Evolutionary conservation across 2,329 filamentous ascomycete genomes (phyloP), one percentile per base, ranked within the genome.

Genomic region (Beauveria scarabaeidicola): DNA sequence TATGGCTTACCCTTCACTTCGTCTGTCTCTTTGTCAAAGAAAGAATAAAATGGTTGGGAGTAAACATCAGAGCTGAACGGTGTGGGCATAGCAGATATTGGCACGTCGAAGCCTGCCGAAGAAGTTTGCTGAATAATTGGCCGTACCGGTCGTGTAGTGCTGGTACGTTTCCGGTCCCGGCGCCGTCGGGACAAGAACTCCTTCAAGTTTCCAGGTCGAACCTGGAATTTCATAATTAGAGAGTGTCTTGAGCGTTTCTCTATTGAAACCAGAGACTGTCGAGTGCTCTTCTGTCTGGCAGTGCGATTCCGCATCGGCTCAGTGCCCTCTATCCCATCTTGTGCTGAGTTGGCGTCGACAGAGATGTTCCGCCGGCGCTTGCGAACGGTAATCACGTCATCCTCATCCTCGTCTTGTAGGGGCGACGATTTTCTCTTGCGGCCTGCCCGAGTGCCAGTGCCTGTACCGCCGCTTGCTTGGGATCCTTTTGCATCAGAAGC

Each of bases 1-100:
- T 97, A 99, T 0, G 94, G 94, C 70, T 96, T 97, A 53, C 89
- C 89, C 71, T 95, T 96, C 43, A 86, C 78, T 67, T 97, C 92
- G 61, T 97, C 92, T 19, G 85, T 85, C 66, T 97, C 93, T 64
- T 89, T 90, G 65, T 97, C 93, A 62, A 89, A 88, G 64, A 97
- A 92, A 0, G 90, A 90, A 66, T 93, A 93, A 69, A 95, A 93
- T 1, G 90, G 89, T 62, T 91, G 88, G 1, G 85, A 84, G 68
- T 90, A 92, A 46, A 73, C 75, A 66, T 83, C 71, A 68, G 81
- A 68, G 69, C 82, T 72, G 74, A 84, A 75, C 73, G 87, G 69
- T 73, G 87, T 69, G 71, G 79, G 83, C 69, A 78, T 43, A 9
- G 60, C 60, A 43, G 51, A 59, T 50, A 61, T 54, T 21, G 56